phyloP scores from a whole-genome alignment of 305 asterid genomes.

The Solanum hybrid region DNA sequence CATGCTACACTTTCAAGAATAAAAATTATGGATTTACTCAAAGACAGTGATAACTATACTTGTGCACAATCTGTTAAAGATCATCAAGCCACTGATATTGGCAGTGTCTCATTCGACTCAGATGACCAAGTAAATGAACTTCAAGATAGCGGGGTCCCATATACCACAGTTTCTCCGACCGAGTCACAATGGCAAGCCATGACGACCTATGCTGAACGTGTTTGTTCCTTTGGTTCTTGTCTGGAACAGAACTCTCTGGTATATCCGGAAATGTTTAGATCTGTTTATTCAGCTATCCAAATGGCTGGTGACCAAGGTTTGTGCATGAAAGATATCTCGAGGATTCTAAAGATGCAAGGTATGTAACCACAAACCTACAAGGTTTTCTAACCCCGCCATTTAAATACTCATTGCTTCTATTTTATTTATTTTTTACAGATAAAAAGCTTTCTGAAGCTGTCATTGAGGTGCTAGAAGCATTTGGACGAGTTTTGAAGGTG shows the following conservation, averaged over 20 bases:
- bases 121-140: conserved; percentile 28
- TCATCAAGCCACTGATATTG: conserved; percentile 20
- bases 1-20: conserved; percentile 43
- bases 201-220: conserved; percentile 48
- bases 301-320: conserved; percentile 93
- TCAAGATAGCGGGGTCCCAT: conserved; percentile 25
- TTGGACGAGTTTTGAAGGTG: conserved; percentile 83
- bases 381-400: conserved; percentile 10
- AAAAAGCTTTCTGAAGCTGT: conserved; percentile 42
- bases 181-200: conserved; percentile 82
- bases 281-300: conserved; percentile 68
- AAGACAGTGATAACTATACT: conserved; percentile 21
- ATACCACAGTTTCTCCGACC: conserved; percentile 20
- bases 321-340: conserved; percentile 61
- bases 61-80: conserved; percentile 20
- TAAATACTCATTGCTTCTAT: conserved; percentile 14
- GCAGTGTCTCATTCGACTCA: conserved; percentile 18
- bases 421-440: conserved; percentile 31
- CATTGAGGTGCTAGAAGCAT: conserved; percentile 73
- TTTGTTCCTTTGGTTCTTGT: conserved; percentile 39
- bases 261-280: conserved; percentile 49
- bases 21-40: conserved; percentile 41
- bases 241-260: conserved; percentile 21
- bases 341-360: conserved; percentile 50
- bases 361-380: conserved; percentile 6